These are phyloP conservation scores for Orychophragmus violaceus DNA, from an alignment of 345 rosid species.

Conservation along the genomic window DNA sequence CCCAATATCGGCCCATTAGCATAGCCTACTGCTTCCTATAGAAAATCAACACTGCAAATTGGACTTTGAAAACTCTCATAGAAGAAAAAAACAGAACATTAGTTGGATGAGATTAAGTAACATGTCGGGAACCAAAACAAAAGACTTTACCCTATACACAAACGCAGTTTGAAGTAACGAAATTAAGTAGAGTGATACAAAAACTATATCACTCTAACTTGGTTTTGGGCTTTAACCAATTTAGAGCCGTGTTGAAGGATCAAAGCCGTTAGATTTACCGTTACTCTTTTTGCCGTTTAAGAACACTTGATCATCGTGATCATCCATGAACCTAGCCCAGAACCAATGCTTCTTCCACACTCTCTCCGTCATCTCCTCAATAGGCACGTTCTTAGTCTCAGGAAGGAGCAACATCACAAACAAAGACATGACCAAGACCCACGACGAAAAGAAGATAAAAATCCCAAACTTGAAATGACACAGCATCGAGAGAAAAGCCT, in stretches of 20 bases:
- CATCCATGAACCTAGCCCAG: slow-evolving; percentile 78
- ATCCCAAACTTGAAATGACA: slow-evolving; percentile 91
- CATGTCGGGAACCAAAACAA: not conserved
- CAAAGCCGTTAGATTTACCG: slow-evolving; percentile 40
- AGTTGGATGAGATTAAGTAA: not conserved
- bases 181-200: not conserved
- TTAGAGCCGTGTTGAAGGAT: slow-evolving; percentile 35
- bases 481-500: slow-evolving; percentile 95
- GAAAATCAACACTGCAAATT: not conserved
- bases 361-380: slow-evolving; percentile 92
- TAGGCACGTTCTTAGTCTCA: slow-evolving; percentile 85
- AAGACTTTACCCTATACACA: not conserved
- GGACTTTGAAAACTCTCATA: not conserved
- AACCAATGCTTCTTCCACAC: slow-evolving; percentile 95
- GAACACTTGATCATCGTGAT: slow-evolving; percentile 4
- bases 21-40: not conserved
- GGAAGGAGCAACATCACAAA: slow-evolving; percentile 74
- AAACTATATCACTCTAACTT: slow-evolving; percentile 15
- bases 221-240: not conserved
- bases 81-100: not conserved
- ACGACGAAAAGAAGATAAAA: slow-evolving; percentile 81
- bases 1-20: not conserved
- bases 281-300: slow-evolving; percentile 23
- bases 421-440: slow-evolving; percentile 79
- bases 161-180: not conserved